Evolutionary conservation across 139 green algal genomes (phyloP).

Genomic region (Chlamydomonas schloesseri): DNA sequence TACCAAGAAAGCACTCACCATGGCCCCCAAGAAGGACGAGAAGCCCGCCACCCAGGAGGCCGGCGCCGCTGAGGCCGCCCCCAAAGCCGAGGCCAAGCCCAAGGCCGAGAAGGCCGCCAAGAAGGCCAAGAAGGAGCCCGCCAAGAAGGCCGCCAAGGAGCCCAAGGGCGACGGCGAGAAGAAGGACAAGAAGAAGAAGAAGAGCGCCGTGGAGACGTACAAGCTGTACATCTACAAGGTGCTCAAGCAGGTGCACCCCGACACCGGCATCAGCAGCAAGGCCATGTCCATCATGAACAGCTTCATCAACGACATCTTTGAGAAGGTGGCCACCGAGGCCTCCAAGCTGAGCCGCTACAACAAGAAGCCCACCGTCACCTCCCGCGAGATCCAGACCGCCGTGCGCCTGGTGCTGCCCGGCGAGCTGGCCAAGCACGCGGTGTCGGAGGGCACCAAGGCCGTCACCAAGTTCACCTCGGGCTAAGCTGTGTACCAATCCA

Average conservation of each 20-base stretch:
- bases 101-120: too few species aligned
- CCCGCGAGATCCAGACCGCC: constrained; percentile 83
- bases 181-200: too few species aligned
- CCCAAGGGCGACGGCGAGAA: too few species aligned
- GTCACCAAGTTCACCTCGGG: constrained; percentile 91
- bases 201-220: constrained; percentile 83
- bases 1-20: too few species aligned
- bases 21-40: too few species aligned
- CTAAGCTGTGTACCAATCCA: too few species aligned
- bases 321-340: constrained; percentile 89
- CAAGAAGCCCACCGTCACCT: constrained; percentile 62
- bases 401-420: constrained; percentile 87
- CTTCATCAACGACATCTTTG: constrained; percentile 93
- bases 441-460: constrained; percentile 88
- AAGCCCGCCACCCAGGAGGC: too few species aligned
- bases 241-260: constrained; percentile 91
- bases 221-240: constrained; percentile 99
- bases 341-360: constrained; percentile 66
- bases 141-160: too few species aligned
- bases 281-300: constrained; percentile 97
- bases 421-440: constrained; percentile 90
- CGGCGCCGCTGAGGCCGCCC: too few species aligned
- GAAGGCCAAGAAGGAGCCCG: too few species aligned
- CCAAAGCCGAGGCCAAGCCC: too few species aligned
- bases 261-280: constrained; percentile 96